Evolutionary conservation across 495 filamentous ascomycete species (phyloP), one percentile per base, ranked within the genome.

Genomic region (Penicillium malachiteum): DNA sequence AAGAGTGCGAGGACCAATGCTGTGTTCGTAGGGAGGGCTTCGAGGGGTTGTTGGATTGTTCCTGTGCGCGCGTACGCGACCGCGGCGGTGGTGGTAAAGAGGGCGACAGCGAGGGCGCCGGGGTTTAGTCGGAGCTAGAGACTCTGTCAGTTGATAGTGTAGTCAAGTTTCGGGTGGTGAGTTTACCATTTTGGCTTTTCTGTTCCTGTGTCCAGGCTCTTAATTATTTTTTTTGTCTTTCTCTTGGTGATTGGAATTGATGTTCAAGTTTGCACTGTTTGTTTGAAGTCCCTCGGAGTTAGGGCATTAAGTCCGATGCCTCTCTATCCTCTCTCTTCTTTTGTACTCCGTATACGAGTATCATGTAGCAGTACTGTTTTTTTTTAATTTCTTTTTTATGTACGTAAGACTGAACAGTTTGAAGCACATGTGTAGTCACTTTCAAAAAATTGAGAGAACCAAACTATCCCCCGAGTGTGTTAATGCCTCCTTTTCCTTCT

Each of bases 61-160:
- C 45, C 45, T 33, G 45, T 48, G 30, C 45, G 45, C 45, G 45
- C 14, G 45, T 48, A 48, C 13, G 45, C 45, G 45, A 48, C 16
- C 45, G 45, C 45, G 1, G 45, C 45, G 14, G 45, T 48, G 0
- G 45, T 33, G n/a, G 33, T 11, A 30, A 48, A 48, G 26, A 48
- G 4, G 45, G 45, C 30, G 45, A 34, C 14, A 7, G 26, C 45
- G 8, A 48, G 26, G 45, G 45, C 12, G 45, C 45, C 45, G 5
- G n/a, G n/a, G 14, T 48, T 48, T 10, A n/a, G 26, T 33, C 31
- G 45, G 1, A n/a, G 33, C 45, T 48, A 9, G 8, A 34, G 26
- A 33, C 14, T 46, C 3, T 31, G 30, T 48, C 26, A 48, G 12
- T 33, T 17, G 0, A 8, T 48, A 30, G 26, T 33, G 9, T 12